A percentile compares a stretch with the other conserved stretches of the same genome.
Evolutionary conservation across 2,329 filamentous ascomycete species (phyloP).

Genomic region (Fusarium subtropicale): DNA sequence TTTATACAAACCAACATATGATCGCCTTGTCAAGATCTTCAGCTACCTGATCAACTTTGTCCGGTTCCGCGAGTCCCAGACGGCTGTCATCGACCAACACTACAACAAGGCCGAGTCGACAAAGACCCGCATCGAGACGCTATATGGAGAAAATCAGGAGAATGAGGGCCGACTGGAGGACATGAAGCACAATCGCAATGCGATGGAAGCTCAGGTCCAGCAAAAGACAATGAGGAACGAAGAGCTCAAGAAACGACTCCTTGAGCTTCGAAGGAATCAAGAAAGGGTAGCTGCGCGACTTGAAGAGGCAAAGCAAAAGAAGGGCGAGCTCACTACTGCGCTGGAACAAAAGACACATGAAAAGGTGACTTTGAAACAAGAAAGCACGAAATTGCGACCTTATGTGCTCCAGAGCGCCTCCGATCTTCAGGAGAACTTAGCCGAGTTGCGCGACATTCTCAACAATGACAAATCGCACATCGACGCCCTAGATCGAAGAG

Average conservation of each 20-base stretch:
- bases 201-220: constrained; percentile 82
- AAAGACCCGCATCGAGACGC: constrained; percentile 86
- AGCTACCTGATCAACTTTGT: constrained; percentile 99
- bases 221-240: constrained; percentile 90
- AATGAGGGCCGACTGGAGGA: constrained; percentile 84
- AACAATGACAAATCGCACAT: constrained; percentile 84
- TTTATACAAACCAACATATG: constrained; percentile 89
- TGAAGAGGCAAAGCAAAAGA: constrained; percentile 84
- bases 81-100: constrained; percentile 88
- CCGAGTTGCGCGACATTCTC: constrained; percentile 84
- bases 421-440: constrained; percentile 82
- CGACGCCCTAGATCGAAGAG: constrained; percentile 85
- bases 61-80: constrained; percentile 94
- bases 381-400: constrained; percentile 88
- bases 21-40: constrained; percentile 92
- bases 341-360: constrained; percentile 78
- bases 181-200: constrained; percentile 81
- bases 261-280: constrained; percentile 84
- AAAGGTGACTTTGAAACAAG: constrained; percentile 79
- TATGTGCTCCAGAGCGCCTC: constrained; percentile 92
- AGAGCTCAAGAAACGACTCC: constrained; percentile 82
- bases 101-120: constrained; percentile 91
- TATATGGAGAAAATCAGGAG: constrained; percentile 88
- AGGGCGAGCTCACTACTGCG: constrained; percentile 76
- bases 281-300: constrained; percentile 85